Conservation (phyloP, 2,329 filamentous ascomycete genomes). For the Arachnomyces sp. region DNA sequence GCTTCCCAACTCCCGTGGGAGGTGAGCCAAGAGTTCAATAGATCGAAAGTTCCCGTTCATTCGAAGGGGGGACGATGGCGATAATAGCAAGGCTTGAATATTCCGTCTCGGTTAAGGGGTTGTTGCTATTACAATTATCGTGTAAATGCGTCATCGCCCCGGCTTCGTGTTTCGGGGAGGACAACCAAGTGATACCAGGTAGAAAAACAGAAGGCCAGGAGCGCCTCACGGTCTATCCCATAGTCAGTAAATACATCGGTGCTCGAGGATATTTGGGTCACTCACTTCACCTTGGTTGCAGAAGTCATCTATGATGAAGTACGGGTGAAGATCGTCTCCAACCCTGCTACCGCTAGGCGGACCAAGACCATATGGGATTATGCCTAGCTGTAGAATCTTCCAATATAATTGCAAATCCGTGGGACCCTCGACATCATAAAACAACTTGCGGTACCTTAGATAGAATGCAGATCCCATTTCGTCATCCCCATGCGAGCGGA, state of each 20-base stretch:
- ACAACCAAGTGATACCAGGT: constrained; percentile 5
- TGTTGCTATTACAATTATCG: constrained; percentile 6
- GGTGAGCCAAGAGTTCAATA: too few species aligned
- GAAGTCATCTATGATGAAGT: neutral
- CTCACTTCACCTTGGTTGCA: neutral
- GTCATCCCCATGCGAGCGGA: too few species aligned
- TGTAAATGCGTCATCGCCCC: constrained; percentile 2
- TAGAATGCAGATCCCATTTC: too few species aligned
- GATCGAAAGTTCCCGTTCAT: neutral
- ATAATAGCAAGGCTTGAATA: constrained; percentile 8
- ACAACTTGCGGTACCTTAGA: too few species aligned
- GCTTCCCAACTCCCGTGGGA: too few species aligned
- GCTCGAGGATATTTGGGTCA: too few species aligned
- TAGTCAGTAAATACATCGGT: neutral
- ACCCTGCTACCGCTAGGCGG: neutral
- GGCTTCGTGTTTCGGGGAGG: neutral
- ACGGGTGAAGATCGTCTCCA: constrained; percentile 3
- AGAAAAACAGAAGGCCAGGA: constrained; percentile 1
- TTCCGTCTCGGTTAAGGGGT: neutral
- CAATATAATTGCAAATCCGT: neutral
- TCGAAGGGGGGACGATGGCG: constrained; percentile 7
- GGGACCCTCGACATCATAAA: neutral
- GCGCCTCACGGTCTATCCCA: neutral
- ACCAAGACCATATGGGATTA: too few species aligned
- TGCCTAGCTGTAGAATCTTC: too few species aligned